Base-by-base conservation (phyloP, 2,329 filamentous ascomycete genomes). In the Cryphonectria japonica region DNA sequence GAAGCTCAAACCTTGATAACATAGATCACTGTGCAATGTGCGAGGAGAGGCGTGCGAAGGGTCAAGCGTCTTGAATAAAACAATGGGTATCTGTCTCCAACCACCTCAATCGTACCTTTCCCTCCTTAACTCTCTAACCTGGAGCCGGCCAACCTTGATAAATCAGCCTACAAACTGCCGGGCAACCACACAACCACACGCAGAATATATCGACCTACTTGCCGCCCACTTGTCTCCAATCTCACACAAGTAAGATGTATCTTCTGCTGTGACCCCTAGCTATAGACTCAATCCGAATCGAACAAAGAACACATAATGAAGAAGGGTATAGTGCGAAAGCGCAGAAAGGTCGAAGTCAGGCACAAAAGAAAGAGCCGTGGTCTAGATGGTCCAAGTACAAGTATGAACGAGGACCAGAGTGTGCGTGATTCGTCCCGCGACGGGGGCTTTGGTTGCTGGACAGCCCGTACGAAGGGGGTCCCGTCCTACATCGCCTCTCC, bases 401-500 rank as follows among this genome's bases (percentile, higher is more conserved):
- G 3, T 14, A 16, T 37, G 54, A n/a, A 39, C 9, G 19, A 61
- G 34, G 34, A 39, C 32, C 32, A 26, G 3, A 22, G 22, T 26
- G 37, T 61, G 59, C 11, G 22, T 34, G 34, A 39, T 39, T 34
- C 34, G 34, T 34, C 34, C 32, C n/a, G 32, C 14, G 8, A n/a
- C 3, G 32, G 22, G 22, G 22, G 59, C 32, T 60, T 19, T 39
- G 34, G 54, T 34, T 65, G 26, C 62, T 52, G 29, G 29, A 43
- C 26, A 34, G 26, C 2, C 29, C 26, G 19, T 52, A 6, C 8
- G 16, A 11, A 63, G 64, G 43, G 50, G 43, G 60, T 22, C 7
- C 22, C 2, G 39, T 34, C 66, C 41, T 69, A 73, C 29, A 66
- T 68, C 64, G 59, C 46, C 68, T 73, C 70, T 50, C 68, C 67